Conservation (phyloP, 495 filamentous ascomycete genomes). For the Aspergillus nidulans region DNA sequence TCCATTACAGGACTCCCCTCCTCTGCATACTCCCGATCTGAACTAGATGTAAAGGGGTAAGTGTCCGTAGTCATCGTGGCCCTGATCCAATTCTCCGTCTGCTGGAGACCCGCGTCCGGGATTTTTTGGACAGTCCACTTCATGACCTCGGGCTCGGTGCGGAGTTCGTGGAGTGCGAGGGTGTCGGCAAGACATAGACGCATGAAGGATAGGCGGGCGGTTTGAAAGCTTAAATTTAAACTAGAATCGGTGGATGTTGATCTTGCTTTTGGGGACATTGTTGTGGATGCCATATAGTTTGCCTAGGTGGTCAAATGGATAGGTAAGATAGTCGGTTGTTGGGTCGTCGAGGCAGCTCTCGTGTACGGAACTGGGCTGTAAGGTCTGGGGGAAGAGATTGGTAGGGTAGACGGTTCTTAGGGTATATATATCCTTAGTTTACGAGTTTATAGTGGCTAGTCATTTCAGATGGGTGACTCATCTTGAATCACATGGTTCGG, state of each 20-base stretch:
- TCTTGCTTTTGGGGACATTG: background rate
- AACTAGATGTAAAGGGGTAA: background rate
- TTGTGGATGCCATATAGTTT: background rate
- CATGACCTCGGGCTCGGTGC: constrained; percentile 7
- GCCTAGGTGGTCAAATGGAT: too few relatives aligned
- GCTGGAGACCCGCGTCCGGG: constrained; percentile 2
- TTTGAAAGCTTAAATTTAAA: constrained; percentile 1
- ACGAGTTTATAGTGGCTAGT: too few relatives aligned
- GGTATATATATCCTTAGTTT: too few relatives aligned
- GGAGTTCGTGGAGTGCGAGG: constrained; percentile 1
- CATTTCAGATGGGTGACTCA: too few relatives aligned
- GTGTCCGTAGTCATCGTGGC: background rate
- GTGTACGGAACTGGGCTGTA: too few relatives aligned
- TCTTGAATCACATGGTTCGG: too few relatives aligned
- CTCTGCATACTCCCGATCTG: too few relatives aligned
- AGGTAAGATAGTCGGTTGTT: too few relatives aligned
- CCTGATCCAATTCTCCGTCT: constrained; percentile 5
- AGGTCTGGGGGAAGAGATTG: too few relatives aligned
- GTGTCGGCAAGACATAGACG: constrained; percentile 7
- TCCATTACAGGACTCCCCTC: too few relatives aligned
- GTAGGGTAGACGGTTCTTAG: too few relatives aligned
- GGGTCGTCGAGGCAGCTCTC: too few relatives aligned
- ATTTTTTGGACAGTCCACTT: constrained; percentile 13
- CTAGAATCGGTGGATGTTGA: background rate
- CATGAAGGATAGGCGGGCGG: constrained; percentile 10